phyloP scores from a whole-genome alignment of 345 rosid genomes.

The Zanthoxylum bungeanum region DNA sequence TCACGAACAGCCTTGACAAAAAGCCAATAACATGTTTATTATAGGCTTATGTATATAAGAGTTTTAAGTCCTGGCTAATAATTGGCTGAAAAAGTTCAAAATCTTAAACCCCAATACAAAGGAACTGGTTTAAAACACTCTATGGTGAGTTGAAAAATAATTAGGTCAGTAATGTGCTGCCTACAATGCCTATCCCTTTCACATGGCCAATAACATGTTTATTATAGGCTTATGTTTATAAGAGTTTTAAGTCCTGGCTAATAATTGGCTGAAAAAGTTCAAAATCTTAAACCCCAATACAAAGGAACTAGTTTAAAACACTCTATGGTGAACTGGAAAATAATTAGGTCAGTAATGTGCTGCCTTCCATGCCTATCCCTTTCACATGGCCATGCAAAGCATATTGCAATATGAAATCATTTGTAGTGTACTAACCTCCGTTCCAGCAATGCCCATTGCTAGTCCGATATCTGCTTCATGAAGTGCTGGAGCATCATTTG shows the following conservation, averaged over 20 bases:
- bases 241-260: not conserved
- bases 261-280: not conserved
- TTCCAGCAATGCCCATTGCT: slow-evolving; percentile 99
- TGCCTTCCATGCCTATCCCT: not conserved
- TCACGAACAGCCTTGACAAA: not conserved
- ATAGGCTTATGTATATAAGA: not conserved
- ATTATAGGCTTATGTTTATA: not conserved
- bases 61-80: not conserved
- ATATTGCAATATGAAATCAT: slow-evolving; percentile 2
- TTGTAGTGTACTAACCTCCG: slow-evolving; percentile 55
- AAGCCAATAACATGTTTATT: not conserved
- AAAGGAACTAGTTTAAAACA: not conserved
- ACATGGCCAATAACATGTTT: not conserved
- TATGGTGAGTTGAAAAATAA: not conserved
- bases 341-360: not conserved
- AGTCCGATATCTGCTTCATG: slow-evolving; percentile 97
- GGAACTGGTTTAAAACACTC: not conserved
- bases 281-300: not conserved
- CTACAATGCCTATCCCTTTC: not conserved
- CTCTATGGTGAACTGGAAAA: not conserved
- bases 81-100: not conserved
- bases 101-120: not conserved
- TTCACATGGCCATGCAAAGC: not conserved
- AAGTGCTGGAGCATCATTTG: slow-evolving; percentile 96
- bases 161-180: not conserved